phyloP scores from a whole-genome alignment of 306 rosid species.

The Corylus americana region DNA sequence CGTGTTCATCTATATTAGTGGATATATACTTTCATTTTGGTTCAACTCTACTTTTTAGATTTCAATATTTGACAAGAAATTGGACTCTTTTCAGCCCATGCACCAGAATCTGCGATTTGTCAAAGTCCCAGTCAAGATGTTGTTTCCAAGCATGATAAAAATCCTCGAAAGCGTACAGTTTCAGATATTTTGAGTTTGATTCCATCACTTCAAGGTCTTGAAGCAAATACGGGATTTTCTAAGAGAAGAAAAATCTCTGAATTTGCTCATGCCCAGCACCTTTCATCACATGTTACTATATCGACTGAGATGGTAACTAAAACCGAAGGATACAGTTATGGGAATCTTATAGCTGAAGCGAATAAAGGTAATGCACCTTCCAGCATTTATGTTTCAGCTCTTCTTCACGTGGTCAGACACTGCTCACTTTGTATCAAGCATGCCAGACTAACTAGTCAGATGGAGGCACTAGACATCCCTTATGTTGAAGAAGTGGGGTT shows the following conservation, averaged over 20 bases:
- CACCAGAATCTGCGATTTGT: conserved; percentile 50
- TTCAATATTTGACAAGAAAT: conserved; percentile 34
- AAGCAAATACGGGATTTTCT: conserved; percentile 40
- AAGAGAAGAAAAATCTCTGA: conserved; percentile 72
- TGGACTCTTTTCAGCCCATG: conserved; percentile 61
- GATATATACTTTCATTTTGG: conserved; percentile 13
- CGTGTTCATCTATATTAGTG: conserved; percentile 26
- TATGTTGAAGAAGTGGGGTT: conserved; percentile 94
- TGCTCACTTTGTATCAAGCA: conserved; percentile 90
- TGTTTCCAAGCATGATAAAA: conserved; percentile 56
- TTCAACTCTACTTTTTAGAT: conserved; percentile 1
- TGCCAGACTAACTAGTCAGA: conserved; percentile 95
- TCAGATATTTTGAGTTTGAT: conserved; percentile 73
- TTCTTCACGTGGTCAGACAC: conserved; percentile 94
- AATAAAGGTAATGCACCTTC: conserved; percentile 89
- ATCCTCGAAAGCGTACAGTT: conserved; percentile 72
- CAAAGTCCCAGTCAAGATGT: conserved; percentile 46
- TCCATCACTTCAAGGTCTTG: conserved; percentile 78
- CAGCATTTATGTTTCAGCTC: conserved; percentile 81
- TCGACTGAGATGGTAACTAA: conserved; percentile 55
- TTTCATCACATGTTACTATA: conserved; percentile 49
- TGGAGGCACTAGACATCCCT: conserved; percentile 89
- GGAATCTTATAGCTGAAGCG: conserved; percentile 78
- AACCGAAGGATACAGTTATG: conserved; percentile 63
- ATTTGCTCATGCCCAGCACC: conserved; percentile 40